Evolutionary conservation across 768 basidiomycete genomes (phyloP), one percentile per base, ranked within the genome.

Genomic region (Podaxis sp.): DNA sequence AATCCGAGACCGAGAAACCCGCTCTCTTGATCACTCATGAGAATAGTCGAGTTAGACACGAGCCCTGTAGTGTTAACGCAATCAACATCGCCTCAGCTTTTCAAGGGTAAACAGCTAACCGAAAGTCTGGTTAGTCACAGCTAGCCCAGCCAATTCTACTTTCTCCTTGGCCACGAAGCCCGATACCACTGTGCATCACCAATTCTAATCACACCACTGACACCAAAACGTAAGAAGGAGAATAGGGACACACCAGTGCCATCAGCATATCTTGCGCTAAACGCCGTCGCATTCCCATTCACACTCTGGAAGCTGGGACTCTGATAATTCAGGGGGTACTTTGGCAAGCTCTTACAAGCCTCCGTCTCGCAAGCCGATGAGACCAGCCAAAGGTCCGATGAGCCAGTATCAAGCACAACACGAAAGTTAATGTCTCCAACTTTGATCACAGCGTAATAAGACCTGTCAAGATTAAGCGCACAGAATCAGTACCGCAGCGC

Each of bases 1-100:
- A 93, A 93, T 0, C 91, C 90, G 30, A 93, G 76, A 22, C 91
- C 91, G 22, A 93, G 69, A 40, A 93, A 74, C 2, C 91, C 91
- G 62, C 89, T 93, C 7, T 86, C 77, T 53, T 88, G 72, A 68
- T 90, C 85, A 10, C 76, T 74, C 65, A 93, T 74, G 15, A 84
- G 80, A 37, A 92, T 80, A 68, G 88, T 89, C 22, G 85, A 85
- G 44, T 80, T 72, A 1, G 84, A 85, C 44, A 88, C 79, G 53
- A 92, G 68, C 17, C 84, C 90, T 92, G 49, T 12, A 50, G 15
- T 15, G 50, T 62, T 13, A 44, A 58, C 59, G 56, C 40, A 58
- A 48, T 38, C 48, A 65, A 36, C 40, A n/a, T 56, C 59, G 63
- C 38, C 33, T 55, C 26, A 26, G 36, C 12, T 22, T 1, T 12